Percentiles rank a stretch among this genome's conserved stretches.
These are phyloP conservation scores for Avena atlantica DNA, from an alignment of 176 grass and related monocot genomes.

Conservation along the genomic window DNA sequence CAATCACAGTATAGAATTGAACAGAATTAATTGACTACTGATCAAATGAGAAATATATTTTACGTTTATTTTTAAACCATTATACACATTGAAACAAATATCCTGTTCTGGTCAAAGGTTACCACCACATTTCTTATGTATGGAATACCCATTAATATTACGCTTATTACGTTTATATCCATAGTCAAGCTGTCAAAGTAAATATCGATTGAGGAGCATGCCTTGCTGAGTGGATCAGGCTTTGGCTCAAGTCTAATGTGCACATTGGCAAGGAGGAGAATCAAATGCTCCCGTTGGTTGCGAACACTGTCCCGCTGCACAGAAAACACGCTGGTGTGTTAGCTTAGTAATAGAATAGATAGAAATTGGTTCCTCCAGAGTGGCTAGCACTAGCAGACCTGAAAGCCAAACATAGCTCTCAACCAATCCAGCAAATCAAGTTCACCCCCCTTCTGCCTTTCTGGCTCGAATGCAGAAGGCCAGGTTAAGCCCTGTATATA, in stretches of 20 bases:
- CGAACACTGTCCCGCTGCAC: conserved; percentile 86
- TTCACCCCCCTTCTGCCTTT: conserved; percentile 81
- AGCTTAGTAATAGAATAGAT: conserved; percentile 38
- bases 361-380: conserved; percentile 21
- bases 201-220: conserved; percentile 47
- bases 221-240: conserved; percentile 86
- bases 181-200: conserved; percentile 37
- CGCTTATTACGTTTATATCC: background rate
- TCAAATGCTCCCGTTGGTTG: conserved; percentile 96
- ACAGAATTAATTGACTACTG: background rate
- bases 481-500: conserved; percentile 76
- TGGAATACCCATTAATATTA: conserved; percentile 20
- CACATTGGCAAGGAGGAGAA: conserved; percentile 87
- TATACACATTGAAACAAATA: conserved; percentile 16
- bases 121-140: conserved; percentile 4
- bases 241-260: conserved; percentile 88
- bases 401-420: conserved; percentile 97
- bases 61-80: conserved; percentile 13
- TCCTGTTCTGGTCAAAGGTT: background rate
- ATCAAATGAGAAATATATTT: background rate
- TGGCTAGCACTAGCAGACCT: conserved; percentile 58
- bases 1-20: background rate
- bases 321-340: conserved; percentile 41
- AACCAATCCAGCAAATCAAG: conserved; percentile 96
- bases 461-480: conserved; percentile 75